A percentile compares a stretch with the other conserved stretches of the same genome.
These are phyloP conservation scores for Solanum medicagineum DNA, from an alignment of 257 asterid species.

Conservation along the genomic window DNA sequence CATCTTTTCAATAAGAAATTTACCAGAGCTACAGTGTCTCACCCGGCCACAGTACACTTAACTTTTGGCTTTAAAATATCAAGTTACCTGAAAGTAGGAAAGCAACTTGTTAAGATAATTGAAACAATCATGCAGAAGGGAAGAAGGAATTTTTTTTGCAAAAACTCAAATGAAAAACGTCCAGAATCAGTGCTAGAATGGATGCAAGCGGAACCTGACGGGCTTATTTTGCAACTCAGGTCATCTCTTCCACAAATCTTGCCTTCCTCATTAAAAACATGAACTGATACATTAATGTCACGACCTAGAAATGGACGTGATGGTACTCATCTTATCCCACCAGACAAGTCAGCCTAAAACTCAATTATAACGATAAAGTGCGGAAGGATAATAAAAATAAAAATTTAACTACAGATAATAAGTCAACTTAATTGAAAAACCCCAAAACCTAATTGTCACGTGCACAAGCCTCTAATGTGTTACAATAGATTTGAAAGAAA, in stretches of 20 bases:
- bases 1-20: background rate
- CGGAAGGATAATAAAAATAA: no score
- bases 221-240: background rate
- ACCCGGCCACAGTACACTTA: background rate
- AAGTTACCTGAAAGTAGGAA: background rate
- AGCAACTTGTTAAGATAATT: background rate
- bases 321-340: no score
- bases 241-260: background rate
- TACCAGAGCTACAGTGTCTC: background rate
- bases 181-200: background rate
- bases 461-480: no score
- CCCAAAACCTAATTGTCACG: no score
- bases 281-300: background rate
- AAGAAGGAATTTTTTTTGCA: background rate
- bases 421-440: no score
- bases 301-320: no score
- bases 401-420: no score
- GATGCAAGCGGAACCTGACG: background rate
- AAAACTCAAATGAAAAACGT: background rate
- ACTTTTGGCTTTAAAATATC: background rate
- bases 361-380: no score
- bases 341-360: no score
- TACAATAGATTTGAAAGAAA: no score
- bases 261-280: background rate
- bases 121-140: background rate